Percentiles rank a stretch among this genome's conserved stretches.
phyloP scores from a whole-genome alignment of 2,329 filamentous ascomycete genomes.

The Alternaria hordeiaustralica region DNA sequence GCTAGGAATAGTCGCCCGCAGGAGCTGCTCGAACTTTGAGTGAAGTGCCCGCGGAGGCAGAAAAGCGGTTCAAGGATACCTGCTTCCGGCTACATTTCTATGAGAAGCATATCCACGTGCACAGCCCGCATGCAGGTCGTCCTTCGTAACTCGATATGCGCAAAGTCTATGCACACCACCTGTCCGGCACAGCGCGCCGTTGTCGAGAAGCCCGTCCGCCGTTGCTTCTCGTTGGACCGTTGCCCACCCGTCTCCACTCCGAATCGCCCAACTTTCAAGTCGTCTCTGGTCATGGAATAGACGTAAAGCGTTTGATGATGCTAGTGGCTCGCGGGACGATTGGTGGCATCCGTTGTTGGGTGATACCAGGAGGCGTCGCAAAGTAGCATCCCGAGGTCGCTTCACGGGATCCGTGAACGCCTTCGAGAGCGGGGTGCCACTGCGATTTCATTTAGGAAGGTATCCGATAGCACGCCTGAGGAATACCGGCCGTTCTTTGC shows the following conservation, averaged over 20 bases:
- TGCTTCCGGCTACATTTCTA: not conserved
- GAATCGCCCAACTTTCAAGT: not conserved
- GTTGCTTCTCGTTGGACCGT: slow-evolving; percentile 2
- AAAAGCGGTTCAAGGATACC: not conserved
- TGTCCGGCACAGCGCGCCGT: slow-evolving; percentile 11
- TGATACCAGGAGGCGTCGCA: slow-evolving; percentile 19
- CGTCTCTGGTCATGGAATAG: not conserved
- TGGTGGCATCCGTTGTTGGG: slow-evolving; percentile 11
- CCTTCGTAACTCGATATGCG: not conserved
- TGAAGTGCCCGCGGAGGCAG: slow-evolving; percentile 6
- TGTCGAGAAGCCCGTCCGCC: slow-evolving; percentile 4
- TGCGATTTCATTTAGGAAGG: slow-evolving; percentile 13
- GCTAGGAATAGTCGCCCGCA: slow-evolving; percentile 1
- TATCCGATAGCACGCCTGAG: slow-evolving; percentile 31
- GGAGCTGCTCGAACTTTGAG: slow-evolving; percentile 2
- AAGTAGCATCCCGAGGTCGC: slow-evolving; percentile 24
- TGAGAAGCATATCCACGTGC: not conserved
- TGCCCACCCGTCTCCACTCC: not conserved
- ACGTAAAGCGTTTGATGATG: slow-evolving; percentile 3
- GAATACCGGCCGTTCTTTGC: slow-evolving; percentile 6
- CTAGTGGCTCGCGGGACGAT: slow-evolving; percentile 22
- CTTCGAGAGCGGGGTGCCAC: slow-evolving; percentile 17
- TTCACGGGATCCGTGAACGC: slow-evolving; percentile 5
- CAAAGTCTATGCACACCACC: not conserved
- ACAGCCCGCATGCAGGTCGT: not conserved